Evolutionary conservation across 2,329 filamentous ascomycete species (phyloP), one percentile per base, ranked within the genome.

Genomic region (Thermoascus crustaceus): DNA sequence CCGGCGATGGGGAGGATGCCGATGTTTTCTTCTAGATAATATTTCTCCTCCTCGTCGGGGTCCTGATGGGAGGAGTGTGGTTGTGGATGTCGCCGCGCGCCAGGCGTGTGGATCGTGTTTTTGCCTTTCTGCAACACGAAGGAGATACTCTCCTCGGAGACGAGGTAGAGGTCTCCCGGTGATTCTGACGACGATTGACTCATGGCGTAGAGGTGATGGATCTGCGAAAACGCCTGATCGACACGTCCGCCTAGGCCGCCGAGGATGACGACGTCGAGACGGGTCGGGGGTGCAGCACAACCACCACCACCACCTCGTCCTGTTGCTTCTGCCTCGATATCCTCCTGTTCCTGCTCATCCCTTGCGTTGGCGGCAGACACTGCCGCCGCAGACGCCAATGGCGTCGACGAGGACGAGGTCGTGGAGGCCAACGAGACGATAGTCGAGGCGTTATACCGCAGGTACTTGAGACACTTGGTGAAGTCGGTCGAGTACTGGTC

Each of bases 401-500:
- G 22, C 18, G 30, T 4, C 14, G 25, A 11, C 16, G 31, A 20
- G 9, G 34, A 34, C 18, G 26, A 13, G 13, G 34, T 30, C 16
- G 42, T 34, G 30, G 11, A n/a, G 7, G 16, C 10, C 10, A 11
- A 34, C 11, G 43, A 20, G 22, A 54, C 40, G 23, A 59, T 55
- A 7, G 51, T 47, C 19, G 37, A 32, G 4, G 43, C 47, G 33
- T 57, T 52, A 4, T 33, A 48, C 31, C 72, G 72, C 43, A 78
- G 71, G 61, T 72, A 80, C 45, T 60, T 69, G 47, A 82, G 74
- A 49, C 78, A 85, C 67, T 98, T 98, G 49, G 75, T 80, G 49
- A 96, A 94, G 59, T 98, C 91, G 18, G 91, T 94, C 13, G 80
- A 82, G 48, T 93, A 76, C 60, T 96, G 85, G 54, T 93, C 85